These are phyloP conservation scores for Carex parvula DNA, from an alignment of 176 grass and related monocot species.

Conservation along the genomic window DNA sequence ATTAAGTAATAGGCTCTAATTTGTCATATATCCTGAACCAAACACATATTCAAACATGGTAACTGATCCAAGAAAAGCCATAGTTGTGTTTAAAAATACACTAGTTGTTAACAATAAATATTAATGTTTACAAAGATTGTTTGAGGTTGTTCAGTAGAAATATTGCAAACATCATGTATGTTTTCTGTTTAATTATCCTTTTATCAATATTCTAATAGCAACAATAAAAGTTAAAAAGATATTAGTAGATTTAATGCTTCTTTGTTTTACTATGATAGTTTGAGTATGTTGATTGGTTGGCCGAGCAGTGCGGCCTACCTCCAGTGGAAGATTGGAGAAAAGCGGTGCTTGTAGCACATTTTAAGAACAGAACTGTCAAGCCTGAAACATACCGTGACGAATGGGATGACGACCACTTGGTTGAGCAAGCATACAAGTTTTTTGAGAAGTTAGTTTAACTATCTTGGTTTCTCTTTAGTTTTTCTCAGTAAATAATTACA, in stretches of 20 bases:
- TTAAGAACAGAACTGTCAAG: slow-evolving; percentile 28
- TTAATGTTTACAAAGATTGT: background rate
- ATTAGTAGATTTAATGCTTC: background rate
- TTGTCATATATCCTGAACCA: background rate
- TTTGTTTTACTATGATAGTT: slow-evolving; percentile 42
- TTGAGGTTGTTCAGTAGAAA: background rate
- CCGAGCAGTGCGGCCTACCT: slow-evolving; percentile 43
- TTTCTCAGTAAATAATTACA: background rate
- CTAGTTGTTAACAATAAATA: background rate
- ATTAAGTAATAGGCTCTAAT: background rate
- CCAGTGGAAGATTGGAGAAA: slow-evolving; percentile 71
- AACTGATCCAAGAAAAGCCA: background rate
- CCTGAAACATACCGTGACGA: slow-evolving; percentile 58
- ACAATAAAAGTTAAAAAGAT: background rate
- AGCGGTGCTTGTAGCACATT: slow-evolving; percentile 34
- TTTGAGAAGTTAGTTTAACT: slow-evolving; percentile 51
- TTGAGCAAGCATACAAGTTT: slow-evolving; percentile 43
- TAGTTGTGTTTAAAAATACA: background rate
- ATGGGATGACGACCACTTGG: slow-evolving; percentile 68
- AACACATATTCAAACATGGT: background rate
- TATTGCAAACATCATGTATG: background rate
- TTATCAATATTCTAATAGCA: background rate
- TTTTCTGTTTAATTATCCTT: slow-evolving; percentile 6
- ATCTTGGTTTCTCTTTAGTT: background rate
- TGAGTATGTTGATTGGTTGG: slow-evolving; percentile 76